Evolutionary conservation across 1,284 basidiomycete genomes (phyloP), one percentile per base, ranked within the genome.

Genomic region (Malassezia brasiliensis): DNA sequence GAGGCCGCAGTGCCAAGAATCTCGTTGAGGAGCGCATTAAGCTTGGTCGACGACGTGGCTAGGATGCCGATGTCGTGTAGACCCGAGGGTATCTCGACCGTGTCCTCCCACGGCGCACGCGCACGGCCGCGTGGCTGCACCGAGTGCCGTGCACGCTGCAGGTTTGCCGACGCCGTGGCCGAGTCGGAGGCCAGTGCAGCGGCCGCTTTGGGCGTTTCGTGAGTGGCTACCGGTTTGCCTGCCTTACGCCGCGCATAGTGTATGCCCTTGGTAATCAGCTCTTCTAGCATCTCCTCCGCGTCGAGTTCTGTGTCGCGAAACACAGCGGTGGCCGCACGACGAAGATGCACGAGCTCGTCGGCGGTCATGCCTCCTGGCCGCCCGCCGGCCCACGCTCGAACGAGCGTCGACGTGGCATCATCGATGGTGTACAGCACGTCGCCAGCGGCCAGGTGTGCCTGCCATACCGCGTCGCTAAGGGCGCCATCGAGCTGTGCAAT

Each of bases 201-300:
- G 7, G 10, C 12, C 9, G 40, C 7, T 14, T 45, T 28, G 22
- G n/a, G 14, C 42, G 20, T 17, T 0, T 28, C 42, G 25, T 14
- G 15, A 7, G 42, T 17, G 3, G 15, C 11, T 8, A 15, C 36
- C 15, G 32, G 32, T n/a, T 42, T 42, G 3, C 42, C 42, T n/a
- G 20, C 17, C 19, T 55, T 36, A 11, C 40, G 47, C 9, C 36
- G 53, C 5, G 10, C 14, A 44, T 32, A 46, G 9, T 37, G 54
- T 19, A 25, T 20, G 14, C 54, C 54, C 17, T 41, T 25, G 3
- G 46, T 58, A 35, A 62, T 36, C 14, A 62, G 46, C 17, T 62
- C 54, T 3, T 62, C 61, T 8, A 9, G 34, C 3, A 56, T 2
- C 2, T 47, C 51, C n/a, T 53, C 49, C 8, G 61, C 51, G 28